phyloP scores from a whole-genome alignment of 129 eudicot genomes.

The Ambrosia trifida region DNA sequence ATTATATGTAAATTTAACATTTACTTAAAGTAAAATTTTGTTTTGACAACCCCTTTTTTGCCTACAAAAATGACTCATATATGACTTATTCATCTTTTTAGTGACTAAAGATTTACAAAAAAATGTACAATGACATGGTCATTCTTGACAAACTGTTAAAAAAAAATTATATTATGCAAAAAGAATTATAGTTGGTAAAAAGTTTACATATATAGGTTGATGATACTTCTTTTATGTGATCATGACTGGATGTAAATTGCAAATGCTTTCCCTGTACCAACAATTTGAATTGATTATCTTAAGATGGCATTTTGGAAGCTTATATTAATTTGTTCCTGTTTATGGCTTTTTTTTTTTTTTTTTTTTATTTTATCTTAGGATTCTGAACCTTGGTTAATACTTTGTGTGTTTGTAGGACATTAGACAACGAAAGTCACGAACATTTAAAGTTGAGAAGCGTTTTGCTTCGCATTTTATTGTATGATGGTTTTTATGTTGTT shows the following conservation, averaged over 20 bases:
- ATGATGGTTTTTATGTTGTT: no score
- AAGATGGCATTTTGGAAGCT: not conserved
- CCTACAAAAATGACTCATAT: not conserved
- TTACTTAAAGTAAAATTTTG: not conserved
- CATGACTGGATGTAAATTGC: not conserved
- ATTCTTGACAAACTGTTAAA: no score
- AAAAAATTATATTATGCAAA: not conserved
- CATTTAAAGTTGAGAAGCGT: no score
- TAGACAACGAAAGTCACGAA: no score
- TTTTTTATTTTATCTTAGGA: no score
- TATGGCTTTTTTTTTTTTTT: no score
- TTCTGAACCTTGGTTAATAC: no score
- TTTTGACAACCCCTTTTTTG: not conserved
- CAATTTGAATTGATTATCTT: slow-evolving; percentile 14
- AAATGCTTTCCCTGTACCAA: slow-evolving; percentile 9
- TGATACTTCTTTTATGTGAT: slow-evolving; percentile 8
- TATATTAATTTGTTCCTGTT: no score
- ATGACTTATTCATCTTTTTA: not conserved
- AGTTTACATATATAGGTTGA: not conserved
- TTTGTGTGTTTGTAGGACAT: no score
- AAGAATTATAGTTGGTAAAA: not conserved
- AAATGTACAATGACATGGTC: not conserved
- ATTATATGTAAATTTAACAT: not conserved
- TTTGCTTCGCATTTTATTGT: no score
- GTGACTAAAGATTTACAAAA: not conserved